Conservation (phyloP, 2,329 filamentous ascomycete species). For the Venturia nashicola region DNA sequence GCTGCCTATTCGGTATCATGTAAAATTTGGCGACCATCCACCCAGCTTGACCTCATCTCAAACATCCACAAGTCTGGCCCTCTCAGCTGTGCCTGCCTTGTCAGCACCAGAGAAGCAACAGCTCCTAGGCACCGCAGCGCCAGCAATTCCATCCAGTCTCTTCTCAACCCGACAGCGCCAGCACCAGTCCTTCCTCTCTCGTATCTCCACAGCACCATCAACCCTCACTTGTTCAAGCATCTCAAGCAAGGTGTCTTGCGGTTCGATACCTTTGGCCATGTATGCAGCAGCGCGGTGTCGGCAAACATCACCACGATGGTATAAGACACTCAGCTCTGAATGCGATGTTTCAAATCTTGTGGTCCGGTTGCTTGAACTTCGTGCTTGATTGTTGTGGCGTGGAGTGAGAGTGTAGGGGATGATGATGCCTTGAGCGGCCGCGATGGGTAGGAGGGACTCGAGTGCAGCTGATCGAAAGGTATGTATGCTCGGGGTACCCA, state of each 20-base stretch:
- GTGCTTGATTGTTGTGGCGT: neutral
- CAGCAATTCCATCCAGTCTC: neutral
- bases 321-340: neutral
- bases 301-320: neutral
- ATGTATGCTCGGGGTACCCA: neutral
- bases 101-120: neutral
- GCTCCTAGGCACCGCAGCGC: neutral
- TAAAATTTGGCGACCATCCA: neutral
- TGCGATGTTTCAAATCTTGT: neutral
- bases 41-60: neutral
- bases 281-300: neutral
- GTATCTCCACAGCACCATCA: conserved; percentile 1
- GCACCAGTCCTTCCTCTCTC: conserved; percentile 1
- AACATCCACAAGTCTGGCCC: neutral
- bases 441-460: conserved; percentile 23
- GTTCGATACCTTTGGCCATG: neutral
- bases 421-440: conserved; percentile 22
- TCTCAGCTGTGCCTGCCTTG: neutral
- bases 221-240: neutral
- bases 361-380: neutral
- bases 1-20: neutral
- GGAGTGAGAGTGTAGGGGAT: neutral
- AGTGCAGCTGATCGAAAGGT: conserved; percentile 20
- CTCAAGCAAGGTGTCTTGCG: neutral
- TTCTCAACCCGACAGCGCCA: neutral